Base-by-base conservation (phyloP, 257 asterid species). In the Capsicum chinense region DNA sequence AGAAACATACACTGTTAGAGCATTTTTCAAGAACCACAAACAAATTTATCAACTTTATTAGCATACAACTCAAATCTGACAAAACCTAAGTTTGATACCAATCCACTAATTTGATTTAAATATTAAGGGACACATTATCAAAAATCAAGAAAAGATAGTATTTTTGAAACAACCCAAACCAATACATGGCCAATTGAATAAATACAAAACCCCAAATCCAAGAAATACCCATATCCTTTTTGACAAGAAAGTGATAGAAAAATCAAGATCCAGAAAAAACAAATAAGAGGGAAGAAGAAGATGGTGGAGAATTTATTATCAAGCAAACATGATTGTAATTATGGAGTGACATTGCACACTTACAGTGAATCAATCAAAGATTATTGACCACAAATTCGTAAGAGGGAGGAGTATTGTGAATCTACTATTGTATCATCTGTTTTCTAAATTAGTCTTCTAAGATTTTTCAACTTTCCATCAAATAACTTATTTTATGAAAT, bases 341-440 rank as follows among this genome's bases (percentile, higher is more conserved):
- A 6, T 3, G 42, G 59, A 48, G 39, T 7, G 47, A 9, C n/a
- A 6, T 71, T 71, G 80, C 6, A 10, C 21, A 73, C 80, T 48
- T 73, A 73, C 80, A 48, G 80, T 48, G 57, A 71, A 73, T 73
- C 60, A 48, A 19, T 12, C n/a, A 70, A 44, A 44, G 79, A 70
- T 44, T 2, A 44, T 16, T 4, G 79, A 17, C 79, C 10, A 70
- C 79, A 70, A 70, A 70, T 44, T 44, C 56, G 56, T 70, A 19
- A 63, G 15, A 63, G 39, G 2, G 6, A 13, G 0, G 35, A 16
- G 15, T 7, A 70, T 42, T 70, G 56, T 69, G 56, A 70, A 70
- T 70, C 79, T 16, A 39, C 0, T 16, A 8, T 0, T 16, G 4
- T 59, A 17, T 16, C n/a, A 62, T 62, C 15, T 69, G 33, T 15